phyloP scores from a whole-genome alignment of 2,329 filamentous ascomycete species.

The Tolypocladium sp. region DNA sequence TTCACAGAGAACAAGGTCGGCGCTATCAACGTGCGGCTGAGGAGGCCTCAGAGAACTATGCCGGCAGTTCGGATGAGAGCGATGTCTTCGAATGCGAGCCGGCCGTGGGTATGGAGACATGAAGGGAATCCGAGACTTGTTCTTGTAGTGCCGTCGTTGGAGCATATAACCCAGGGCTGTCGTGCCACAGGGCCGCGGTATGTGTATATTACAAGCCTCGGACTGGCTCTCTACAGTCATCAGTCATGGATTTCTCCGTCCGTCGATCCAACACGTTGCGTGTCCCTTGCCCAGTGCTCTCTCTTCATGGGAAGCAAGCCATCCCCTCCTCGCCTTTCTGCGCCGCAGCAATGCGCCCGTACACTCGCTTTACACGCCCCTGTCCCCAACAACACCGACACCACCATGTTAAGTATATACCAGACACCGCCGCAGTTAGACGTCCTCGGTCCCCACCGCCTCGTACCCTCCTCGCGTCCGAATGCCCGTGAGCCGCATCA shows the following conservation, averaged over 20 bases:
- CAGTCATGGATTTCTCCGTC: neutral
- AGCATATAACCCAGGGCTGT: no score
- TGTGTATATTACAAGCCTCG: neutral
- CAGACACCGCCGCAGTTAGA: conserved; percentile 10
- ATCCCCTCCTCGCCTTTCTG: neutral
- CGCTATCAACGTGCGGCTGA: no score
- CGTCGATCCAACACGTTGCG: neutral
- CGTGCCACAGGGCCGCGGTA: no score
- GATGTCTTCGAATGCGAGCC: no score
- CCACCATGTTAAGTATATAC: neutral
- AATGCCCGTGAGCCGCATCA: conserved; percentile 49
- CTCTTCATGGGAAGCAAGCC: neutral
- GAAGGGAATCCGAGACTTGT: no score
- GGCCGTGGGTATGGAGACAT: no score
- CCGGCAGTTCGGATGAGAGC: no score
- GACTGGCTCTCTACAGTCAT: neutral
- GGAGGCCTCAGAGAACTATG: no score
- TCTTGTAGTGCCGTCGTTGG: no score
- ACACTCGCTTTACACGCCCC: neutral
- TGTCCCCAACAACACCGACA: neutral
- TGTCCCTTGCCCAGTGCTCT: no score
- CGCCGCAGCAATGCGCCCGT: neutral
- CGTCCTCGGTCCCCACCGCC: conserved; percentile 48
- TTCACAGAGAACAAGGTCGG: no score
- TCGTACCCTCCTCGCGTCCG: conserved; percentile 51